Evolutionary conservation across 192 early-diverging fungal genomes (phyloP), one percentile per base, ranked within the genome.

Genomic region (Coemansia sp.): DNA sequence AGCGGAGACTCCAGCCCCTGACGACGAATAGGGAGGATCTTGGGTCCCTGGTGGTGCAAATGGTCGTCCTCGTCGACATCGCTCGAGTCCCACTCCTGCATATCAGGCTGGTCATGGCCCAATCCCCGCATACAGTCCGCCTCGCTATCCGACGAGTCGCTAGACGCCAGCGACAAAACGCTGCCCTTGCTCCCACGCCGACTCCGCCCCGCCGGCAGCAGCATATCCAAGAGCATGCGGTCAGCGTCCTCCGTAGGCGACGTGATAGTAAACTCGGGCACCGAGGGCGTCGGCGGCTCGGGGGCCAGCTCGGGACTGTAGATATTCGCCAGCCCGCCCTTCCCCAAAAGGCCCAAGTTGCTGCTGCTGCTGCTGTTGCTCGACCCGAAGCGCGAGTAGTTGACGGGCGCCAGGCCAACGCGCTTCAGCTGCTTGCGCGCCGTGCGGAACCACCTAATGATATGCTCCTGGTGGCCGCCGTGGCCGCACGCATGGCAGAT

Each of bases 391-490:
- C 52, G 52, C 39, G 63, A 32, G 35, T 68, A 53, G 32, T 69
- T 58, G 11, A 66, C 60, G 6, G 69, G 63, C 2, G 67, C 52
- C 35, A 76, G 61, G 8, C 79, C 79, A 3, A 50, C 65, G 46
- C 63, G 70, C 47, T 47, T 10, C 21, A 82, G 74, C 58, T 76
- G 75, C 37, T 63, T 49, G 40, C 68, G 81, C 28, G 74, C 77
- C 1, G 43, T 63, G 26, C 68, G 50, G 62, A 84, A 84, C 81
- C 81, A 84, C 47, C 66, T 33, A 66, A 72, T 70, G 61, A 84
- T 78, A n/a, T 84, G 81, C 62, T 72, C 73, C 58, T 84, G 76
- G 59, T 84, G 81, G 6, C 81, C 81, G 67, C 81, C 81, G 16
- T 84, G 81, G 7, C 81, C 81, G 35, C 81, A 84, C 1, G 73